A percentile compares a stretch with the other conserved stretches of the same genome.
Conservation (phyloP, 1,284 basidiomycete species). For the Trametes sp. region DNA sequence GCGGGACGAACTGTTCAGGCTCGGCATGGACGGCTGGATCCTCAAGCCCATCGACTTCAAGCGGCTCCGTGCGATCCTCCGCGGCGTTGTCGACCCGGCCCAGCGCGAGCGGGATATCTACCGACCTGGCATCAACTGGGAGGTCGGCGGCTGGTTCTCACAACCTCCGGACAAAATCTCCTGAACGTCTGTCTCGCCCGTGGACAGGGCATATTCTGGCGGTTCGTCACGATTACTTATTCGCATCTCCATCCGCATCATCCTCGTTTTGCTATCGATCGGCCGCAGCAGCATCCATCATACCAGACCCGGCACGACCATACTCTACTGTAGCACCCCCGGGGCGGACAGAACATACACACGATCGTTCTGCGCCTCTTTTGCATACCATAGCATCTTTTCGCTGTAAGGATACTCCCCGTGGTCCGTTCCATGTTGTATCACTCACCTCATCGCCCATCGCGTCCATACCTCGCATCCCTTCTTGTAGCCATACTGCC, state of each 20-base stretch:
- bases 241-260: constrained; percentile 2
- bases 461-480: neutral
- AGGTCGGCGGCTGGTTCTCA: constrained; percentile 72
- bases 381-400: constrained; percentile 12
- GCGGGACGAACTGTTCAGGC: constrained; percentile 60
- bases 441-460: neutral
- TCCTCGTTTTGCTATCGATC: neutral
- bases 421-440: constrained; percentile 15
- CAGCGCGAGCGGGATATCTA: constrained; percentile 69
- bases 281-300: constrained; percentile 18
- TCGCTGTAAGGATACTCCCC: constrained; percentile 2
- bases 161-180: neutral
- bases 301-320: constrained; percentile 14
- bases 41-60: constrained; percentile 87
- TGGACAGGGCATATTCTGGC: neutral
- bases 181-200: neutral
- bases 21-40: constrained; percentile 88
- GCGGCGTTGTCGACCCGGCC: constrained; percentile 61
- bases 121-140: constrained; percentile 68
- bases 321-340: constrained; percentile 13
- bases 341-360: constrained; percentile 19
- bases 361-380: constrained; percentile 15
- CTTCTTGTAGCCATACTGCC: constrained; percentile 14
- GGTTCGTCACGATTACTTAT: constrained; percentile 3
- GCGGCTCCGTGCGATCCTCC: constrained; percentile 66